phyloP scores from a whole-genome alignment of 2,329 filamentous ascomycete genomes.

The Ophiocordyceps polyrhachis-furcata region DNA sequence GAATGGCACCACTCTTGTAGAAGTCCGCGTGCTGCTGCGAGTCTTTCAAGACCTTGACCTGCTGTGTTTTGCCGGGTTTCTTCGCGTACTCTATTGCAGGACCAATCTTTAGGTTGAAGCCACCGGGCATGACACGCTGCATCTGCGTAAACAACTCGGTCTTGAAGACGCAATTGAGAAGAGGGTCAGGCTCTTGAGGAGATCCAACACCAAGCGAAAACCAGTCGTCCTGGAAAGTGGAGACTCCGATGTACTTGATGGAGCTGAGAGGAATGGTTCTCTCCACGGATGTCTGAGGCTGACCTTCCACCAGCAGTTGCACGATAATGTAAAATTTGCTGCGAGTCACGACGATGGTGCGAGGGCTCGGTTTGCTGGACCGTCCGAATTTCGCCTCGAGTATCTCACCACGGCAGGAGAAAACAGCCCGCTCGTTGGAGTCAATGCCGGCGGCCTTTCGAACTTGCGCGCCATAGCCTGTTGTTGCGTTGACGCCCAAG shows the following conservation, averaged over 20 bases:
- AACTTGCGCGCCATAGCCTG: constrained; percentile 65
- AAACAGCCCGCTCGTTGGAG: constrained; percentile 57
- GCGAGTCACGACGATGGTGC: constrained; percentile 68
- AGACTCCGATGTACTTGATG: constrained; percentile 73
- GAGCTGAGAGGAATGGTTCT: constrained; percentile 65
- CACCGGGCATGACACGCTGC: constrained; percentile 57
- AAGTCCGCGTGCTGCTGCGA: constrained; percentile 56
- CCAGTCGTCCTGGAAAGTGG: constrained; percentile 83
- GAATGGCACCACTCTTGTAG: constrained; percentile 87
- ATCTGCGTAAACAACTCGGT: constrained; percentile 95
- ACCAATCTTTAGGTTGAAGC: constrained; percentile 66
- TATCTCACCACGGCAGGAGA: constrained; percentile 81
- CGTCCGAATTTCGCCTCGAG: constrained; percentile 90
- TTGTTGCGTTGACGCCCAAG: constrained; percentile 64
- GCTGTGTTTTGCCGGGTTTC: constrained; percentile 82
- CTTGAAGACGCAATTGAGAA: constrained; percentile 86
- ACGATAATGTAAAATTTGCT: constrained; percentile 79
- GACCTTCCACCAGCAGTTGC: constrained; percentile 64
- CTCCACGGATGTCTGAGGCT: constrained; percentile 66
- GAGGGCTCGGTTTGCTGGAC: constrained; percentile 81
- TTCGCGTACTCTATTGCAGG: constrained; percentile 88
- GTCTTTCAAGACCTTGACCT: constrained; percentile 83
- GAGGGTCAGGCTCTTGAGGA: constrained; percentile 78
- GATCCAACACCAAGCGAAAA: constrained; percentile 85
- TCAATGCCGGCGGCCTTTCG: constrained; percentile 54